Conservation (phyloP, 805 yeast species). For the Alloascoidea africana region DNA sequence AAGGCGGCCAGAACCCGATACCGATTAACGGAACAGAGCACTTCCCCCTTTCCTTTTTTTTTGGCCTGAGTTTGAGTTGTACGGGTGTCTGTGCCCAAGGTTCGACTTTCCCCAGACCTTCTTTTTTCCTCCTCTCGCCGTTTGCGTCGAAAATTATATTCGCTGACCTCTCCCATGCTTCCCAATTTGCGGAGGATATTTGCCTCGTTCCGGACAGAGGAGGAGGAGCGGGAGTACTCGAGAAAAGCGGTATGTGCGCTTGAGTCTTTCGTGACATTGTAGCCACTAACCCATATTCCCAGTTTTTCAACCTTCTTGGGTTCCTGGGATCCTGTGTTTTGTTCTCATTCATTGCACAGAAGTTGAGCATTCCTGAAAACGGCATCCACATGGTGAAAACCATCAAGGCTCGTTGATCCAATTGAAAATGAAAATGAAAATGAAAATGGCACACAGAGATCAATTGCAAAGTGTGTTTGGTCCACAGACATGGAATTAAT, state of each 20-base stretch:
- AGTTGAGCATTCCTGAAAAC: slow-evolving; percentile 4
- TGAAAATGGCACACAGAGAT: too few species aligned
- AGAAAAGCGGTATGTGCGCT: slow-evolving; percentile 42
- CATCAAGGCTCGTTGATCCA: too few species aligned
- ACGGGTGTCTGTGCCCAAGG: neutral
- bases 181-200: slow-evolving; percentile 69
- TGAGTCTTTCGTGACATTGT: neutral
- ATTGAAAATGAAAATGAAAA: too few species aligned
- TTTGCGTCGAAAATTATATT: slow-evolving; percentile 12
- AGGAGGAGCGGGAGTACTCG: slow-evolving; percentile 66
- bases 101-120: slow-evolving; percentile 5
- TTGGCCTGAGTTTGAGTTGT: neutral
- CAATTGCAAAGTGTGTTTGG: too few species aligned
- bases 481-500: too few species aligned
- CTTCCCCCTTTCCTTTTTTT: slow-evolving; percentile 9
- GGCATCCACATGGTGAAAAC: too few species aligned
- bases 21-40: slow-evolving; percentile 42
- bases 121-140: slow-evolving; percentile 13
- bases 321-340: slow-evolving; percentile 69
- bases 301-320: slow-evolving; percentile 63
- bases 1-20: slow-evolving; percentile 34
- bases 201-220: slow-evolving; percentile 73
- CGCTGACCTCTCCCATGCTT: slow-evolving; percentile 21
- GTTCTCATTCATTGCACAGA: slow-evolving; percentile 70
- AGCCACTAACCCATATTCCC: neutral